Percentiles rank a stretch among this genome's conserved stretches.
These are phyloP conservation scores for Mrakia blollopis DNA, from an alignment of 768 basidiomycete species.

Conservation along the genomic window DNA sequence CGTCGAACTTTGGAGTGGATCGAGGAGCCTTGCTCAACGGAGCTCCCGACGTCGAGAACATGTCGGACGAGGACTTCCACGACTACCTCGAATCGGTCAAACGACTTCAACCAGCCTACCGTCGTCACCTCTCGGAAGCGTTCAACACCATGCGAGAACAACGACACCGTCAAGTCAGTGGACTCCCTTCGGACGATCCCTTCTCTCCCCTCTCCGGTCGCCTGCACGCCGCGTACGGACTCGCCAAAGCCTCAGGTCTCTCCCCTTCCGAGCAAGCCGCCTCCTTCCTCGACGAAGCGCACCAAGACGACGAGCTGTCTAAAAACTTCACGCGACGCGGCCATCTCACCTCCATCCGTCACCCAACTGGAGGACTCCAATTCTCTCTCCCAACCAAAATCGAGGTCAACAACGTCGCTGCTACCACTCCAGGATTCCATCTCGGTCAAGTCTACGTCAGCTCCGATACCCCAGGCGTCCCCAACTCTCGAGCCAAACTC, in stretches of 20 bases:
- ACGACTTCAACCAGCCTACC: slow-evolving; percentile 27
- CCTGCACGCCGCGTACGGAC: slow-evolving; percentile 11
- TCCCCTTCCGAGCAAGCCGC: neutral
- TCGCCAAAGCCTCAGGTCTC: slow-evolving; percentile 1
- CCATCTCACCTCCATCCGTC: slow-evolving; percentile 9
- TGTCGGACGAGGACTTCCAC: slow-evolving; percentile 22
- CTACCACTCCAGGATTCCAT: slow-evolving; percentile 8
- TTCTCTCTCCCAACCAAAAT: slow-evolving; percentile 30
- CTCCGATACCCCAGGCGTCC: no score
- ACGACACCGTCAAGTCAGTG: slow-evolving; percentile 6
- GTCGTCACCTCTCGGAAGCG: slow-evolving; percentile 18
- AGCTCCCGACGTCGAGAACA: slow-evolving; percentile 26
- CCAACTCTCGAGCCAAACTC: neutral
- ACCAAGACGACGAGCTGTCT: neutral
- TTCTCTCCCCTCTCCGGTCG: neutral
- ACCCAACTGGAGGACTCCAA: slow-evolving; percentile 28
- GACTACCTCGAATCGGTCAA: slow-evolving; percentile 27
- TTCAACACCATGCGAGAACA: slow-evolving; percentile 12
- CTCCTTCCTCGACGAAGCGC: slow-evolving; percentile 9
- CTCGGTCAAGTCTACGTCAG: slow-evolving; percentile 6
- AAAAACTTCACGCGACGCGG: neutral
- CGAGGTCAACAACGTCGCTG: neutral
- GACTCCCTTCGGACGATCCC: slow-evolving; percentile 9
- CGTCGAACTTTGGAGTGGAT: slow-evolving; percentile 9
- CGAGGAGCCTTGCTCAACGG: neutral